Conservation (phyloP, 169 alveolate genomes). For the Plasmodium sp. region DNA sequence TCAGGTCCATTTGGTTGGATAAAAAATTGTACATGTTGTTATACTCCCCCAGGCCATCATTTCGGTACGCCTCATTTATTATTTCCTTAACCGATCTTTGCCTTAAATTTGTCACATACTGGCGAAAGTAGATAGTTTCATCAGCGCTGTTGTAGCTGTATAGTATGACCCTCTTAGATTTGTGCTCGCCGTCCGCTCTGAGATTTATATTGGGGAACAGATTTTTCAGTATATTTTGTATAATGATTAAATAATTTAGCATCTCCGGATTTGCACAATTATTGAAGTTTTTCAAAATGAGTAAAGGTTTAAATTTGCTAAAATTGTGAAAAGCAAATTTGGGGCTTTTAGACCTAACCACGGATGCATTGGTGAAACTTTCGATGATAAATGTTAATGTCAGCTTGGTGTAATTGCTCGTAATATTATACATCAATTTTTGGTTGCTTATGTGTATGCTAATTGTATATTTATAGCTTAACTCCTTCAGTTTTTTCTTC, state of each 20-base stretch:
- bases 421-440: constrained; percentile 37
- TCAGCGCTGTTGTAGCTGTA: constrained; percentile 45
- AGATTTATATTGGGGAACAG: constrained; percentile 66
- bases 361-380: constrained; percentile 20
- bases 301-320: constrained; percentile 67
- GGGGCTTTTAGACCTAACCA: constrained; percentile 15
- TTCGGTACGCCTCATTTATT: constrained; percentile 38
- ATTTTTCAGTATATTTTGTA: constrained; percentile 58
- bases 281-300: constrained; percentile 72
- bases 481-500: constrained; percentile 60
- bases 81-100: constrained; percentile 16
- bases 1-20: neutral
- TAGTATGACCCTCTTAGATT: constrained; percentile 40
- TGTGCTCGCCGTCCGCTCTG: constrained; percentile 6
- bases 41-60: neutral
- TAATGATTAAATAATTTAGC: constrained; percentile 57
- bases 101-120: constrained; percentile 33
- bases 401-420: constrained; percentile 53
- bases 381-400: constrained; percentile 49
- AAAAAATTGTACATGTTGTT: constrained; percentile 35
- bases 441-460: constrained; percentile 18
- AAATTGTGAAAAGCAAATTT: neutral
- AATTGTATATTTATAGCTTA: constrained; percentile 47
- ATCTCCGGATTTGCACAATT: constrained; percentile 19
- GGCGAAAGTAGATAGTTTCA: constrained; percentile 69